Base-by-base conservation (phyloP, 768 basidiomycete genomes). In the Lentinula raphanica region DNA sequence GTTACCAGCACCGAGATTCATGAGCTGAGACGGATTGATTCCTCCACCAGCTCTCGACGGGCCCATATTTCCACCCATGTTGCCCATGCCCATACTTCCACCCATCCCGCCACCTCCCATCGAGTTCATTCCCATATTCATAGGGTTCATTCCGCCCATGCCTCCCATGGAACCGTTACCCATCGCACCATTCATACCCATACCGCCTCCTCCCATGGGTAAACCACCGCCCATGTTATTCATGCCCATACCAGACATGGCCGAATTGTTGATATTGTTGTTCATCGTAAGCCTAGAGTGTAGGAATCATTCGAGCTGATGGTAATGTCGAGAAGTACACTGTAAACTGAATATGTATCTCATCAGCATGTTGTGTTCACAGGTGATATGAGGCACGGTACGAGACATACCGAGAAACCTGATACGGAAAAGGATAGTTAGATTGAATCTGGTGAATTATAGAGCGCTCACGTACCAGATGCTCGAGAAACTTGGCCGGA, bases 1-100 rank as follows among this genome's bases (percentile, higher is more conserved):
- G 23, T 1, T 39, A 8, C 56, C 56, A 46, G 28, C 35, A 15
- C 40, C 35, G 13, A 45, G 25, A 38, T 44, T 44, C 46, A 57
- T 57, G 6, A 57, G 46, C 56, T 57, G 56, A 17, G 56, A 46
- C 32, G 56, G 56, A 36, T 57, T 57, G 19, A 57, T 56, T 13
- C 54, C 54, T 21, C 28, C 46, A 9, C 46, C 46, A 17, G 31
- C 42, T 35, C 56, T 45, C 27, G 55, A 19, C 15, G 55, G 17
- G 31, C 56, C 56, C 58, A 53, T 58, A 46, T 40, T 46, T 45
- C 56, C 54, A 21, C 55, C 48, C 19, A 35, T 57, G 19, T 31
- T 57, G 9, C 45, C 46, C 45, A 57, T 49, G 13, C 46, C 46
- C 45, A 45, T 46, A 49, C 31, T 53, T 50, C 51, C 53, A 17